phyloP scores from a whole-genome alignment of 345 rosid species.

The Toxicodendron radicans region DNA sequence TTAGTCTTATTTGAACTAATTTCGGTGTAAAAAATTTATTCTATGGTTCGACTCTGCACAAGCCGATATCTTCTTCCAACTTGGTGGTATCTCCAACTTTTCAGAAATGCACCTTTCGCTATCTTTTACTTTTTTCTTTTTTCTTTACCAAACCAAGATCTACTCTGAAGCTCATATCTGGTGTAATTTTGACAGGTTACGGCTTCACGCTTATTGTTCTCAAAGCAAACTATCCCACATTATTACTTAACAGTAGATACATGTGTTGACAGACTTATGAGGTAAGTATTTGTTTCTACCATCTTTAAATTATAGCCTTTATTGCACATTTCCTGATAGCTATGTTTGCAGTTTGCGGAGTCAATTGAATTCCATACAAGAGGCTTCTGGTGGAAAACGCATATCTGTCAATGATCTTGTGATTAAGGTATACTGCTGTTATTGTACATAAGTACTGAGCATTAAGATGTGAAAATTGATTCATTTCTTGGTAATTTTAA shows the following conservation, averaged over 20 bases:
- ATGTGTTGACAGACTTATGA: conserved; percentile 90
- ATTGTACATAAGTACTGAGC: not conserved
- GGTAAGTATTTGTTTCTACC: conserved; percentile 44
- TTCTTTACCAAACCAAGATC: not conserved
- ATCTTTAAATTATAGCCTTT: not conserved
- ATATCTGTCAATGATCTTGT: conserved; percentile 95
- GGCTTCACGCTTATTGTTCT: conserved; percentile 83
- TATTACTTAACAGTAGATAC: conserved; percentile 91
- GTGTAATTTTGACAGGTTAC: conserved; percentile 61
- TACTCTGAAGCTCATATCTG: conserved; percentile 21
- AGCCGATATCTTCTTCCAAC: not conserved
- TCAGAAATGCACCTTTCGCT: not conserved
- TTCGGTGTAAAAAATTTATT: not conserved
- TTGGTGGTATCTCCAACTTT: conserved; percentile 8
- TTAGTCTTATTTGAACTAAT: not conserved
- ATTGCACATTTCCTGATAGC: conserved; percentile 5
- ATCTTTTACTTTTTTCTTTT: not conserved
- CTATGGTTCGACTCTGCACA: not conserved
- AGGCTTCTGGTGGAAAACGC: conserved; percentile 88
- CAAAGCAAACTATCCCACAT: conserved; percentile 98
- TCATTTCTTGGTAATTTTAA: not conserved
- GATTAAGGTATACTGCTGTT: conserved; percentile 64
- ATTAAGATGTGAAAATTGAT: not conserved
- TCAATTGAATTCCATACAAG: conserved; percentile 82
- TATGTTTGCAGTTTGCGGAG: conserved; percentile 62